A percentile compares a stretch with the other conserved stretches of the same genome.
These are phyloP conservation scores for Lactarius evosmus DNA, from an alignment of 768 basidiomycete species.

Conservation along the genomic window DNA sequence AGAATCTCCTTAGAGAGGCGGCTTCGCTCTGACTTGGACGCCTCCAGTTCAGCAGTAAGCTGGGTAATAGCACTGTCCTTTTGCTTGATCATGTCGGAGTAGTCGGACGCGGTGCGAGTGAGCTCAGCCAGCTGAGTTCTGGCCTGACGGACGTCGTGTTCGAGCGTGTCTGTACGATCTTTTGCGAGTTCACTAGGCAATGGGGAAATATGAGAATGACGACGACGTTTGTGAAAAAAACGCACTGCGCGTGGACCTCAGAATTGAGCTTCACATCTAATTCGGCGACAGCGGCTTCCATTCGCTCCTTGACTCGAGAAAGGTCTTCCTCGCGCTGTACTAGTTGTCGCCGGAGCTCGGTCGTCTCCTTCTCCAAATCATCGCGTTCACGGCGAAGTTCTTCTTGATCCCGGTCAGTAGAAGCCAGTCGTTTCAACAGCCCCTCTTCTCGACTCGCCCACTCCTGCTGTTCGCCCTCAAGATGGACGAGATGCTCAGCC, in stretches of 20 bases:
- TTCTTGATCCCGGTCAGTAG: constrained; percentile 41
- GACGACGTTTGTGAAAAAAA: constrained; percentile 2
- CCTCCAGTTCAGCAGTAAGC: constrained; percentile 52
- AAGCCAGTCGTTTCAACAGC: constrained; percentile 50
- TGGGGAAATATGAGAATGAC: neutral
- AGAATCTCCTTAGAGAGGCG: constrained; percentile 55
- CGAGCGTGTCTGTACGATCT: constrained; percentile 56
- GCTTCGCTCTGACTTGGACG: constrained; percentile 52
- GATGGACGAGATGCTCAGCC: constrained; percentile 76
- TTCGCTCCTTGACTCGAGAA: constrained; percentile 66
- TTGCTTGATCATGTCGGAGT: constrained; percentile 68
- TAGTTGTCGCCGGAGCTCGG: constrained; percentile 67
- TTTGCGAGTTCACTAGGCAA: constrained; percentile 59
- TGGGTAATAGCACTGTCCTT: constrained; percentile 69
- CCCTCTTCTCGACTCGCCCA: constrained; percentile 65
- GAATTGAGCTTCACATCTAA: constrained; percentile 66
- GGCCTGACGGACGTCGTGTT: constrained; percentile 63
- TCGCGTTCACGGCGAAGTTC: constrained; percentile 48
- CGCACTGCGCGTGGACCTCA: constrained; percentile 65
- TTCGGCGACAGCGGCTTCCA: constrained; percentile 60
- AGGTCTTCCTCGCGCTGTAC: constrained; percentile 80
- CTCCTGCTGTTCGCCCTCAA: constrained; percentile 73
- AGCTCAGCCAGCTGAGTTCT: constrained; percentile 79
- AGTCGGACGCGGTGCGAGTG: constrained; percentile 71
- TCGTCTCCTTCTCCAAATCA: constrained; percentile 58